Base-by-base conservation (phyloP, 2,329 filamentous ascomycete genomes). In the Aspergillus aculeatus region DNA sequence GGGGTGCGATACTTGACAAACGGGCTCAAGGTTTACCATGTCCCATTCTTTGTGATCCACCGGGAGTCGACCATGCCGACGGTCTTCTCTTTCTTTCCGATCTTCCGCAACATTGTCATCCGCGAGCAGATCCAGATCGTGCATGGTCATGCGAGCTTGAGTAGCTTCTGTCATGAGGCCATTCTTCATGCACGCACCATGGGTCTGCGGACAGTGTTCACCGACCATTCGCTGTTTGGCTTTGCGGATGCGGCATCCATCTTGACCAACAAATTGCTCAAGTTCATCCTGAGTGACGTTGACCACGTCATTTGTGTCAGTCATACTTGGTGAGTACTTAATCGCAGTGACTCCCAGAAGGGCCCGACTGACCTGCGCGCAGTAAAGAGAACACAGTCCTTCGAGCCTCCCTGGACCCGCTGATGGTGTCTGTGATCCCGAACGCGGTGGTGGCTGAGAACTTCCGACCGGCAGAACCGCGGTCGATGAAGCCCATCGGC, bases 311-410 rank as follows among this genome's bases (percentile, higher is more conserved):
- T 99, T 50, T 99, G 95, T 71, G 95, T 99, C 69, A 97, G 92
- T 77, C 93, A 99, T 81, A 99, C 95, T 44, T 97, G 94, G 92
- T 95, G 80, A 64, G 61, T 41, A 23, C 6, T 7, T 56, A 1
- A 11, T 5, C 10, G n/a, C 21, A 4, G 49, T 35, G 2, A 11
- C 12, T 24, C n/a, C 3, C 24, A 21, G 12, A 7, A 6, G 16
- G 31, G 23, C 14, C 4, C 21, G 21, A 19, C 60, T 68, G 47
- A 66, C 61, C 59, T 24, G 59, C 3, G 48, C 3, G 5, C 48
- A 96, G 92, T 80, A 99, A 99, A 75, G 95, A 99, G 75, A 99
- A 99, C 71, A 99, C 95, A 0, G 95, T 98, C 6, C 84, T 99
- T 10, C 86, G 95, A 70, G 95, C 95, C 4, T 96, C 94, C 0